A percentile compares a stretch with the other conserved stretches of the same genome.
Evolutionary conservation across 1,284 basidiomycete genomes (phyloP).

Genomic region (Fomes fomentarius): DNA sequence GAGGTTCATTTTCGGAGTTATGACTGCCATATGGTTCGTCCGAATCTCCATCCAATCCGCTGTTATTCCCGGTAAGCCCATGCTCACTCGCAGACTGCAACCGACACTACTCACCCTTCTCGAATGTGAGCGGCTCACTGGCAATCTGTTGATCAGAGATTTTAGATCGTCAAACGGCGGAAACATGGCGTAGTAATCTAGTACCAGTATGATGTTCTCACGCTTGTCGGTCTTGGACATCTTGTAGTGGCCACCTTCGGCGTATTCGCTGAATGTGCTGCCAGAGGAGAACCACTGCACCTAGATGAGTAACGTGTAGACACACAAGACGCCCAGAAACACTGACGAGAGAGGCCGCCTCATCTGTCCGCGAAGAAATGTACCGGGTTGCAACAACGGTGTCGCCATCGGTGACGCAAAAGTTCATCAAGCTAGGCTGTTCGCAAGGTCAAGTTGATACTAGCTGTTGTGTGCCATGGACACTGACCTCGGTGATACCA

Average conservation of each 20-base stretch:
- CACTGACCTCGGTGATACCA: slow-evolving; percentile 67
- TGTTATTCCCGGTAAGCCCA: slow-evolving; percentile 30
- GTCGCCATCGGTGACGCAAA: slow-evolving; percentile 93
- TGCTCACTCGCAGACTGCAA: background rate
- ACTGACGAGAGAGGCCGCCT: slow-evolving; percentile 87
- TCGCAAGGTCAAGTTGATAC: slow-evolving; percentile 11
- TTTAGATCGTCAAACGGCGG: background rate
- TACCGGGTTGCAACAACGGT: slow-evolving; percentile 95
- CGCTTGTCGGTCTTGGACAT: slow-evolving; percentile 98
- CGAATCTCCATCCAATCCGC: slow-evolving; percentile 95
- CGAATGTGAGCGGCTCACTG: slow-evolving; percentile 92
- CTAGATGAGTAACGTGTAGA: background rate
- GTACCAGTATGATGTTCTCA: slow-evolving; percentile 90
- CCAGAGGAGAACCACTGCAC: slow-evolving; percentile 92
- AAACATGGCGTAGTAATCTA: slow-evolving; percentile 20
- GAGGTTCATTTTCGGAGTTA: slow-evolving; percentile 93
- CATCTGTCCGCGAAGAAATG: slow-evolving; percentile 88
- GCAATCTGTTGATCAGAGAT: slow-evolving; percentile 59
- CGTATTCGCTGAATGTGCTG: slow-evolving; percentile 91
- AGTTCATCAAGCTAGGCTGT: slow-evolving; percentile 93
- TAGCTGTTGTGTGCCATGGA: background rate
- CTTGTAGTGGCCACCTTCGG: slow-evolving; percentile 86
- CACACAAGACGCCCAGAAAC: background rate
- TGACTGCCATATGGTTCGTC: slow-evolving; percentile 91
- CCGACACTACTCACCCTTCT: slow-evolving; percentile 68